Evolutionary conservation across 441 rosid species (phyloP), one percentile per base, ranked within the genome.

Genomic region (Populus hybrid): DNA sequence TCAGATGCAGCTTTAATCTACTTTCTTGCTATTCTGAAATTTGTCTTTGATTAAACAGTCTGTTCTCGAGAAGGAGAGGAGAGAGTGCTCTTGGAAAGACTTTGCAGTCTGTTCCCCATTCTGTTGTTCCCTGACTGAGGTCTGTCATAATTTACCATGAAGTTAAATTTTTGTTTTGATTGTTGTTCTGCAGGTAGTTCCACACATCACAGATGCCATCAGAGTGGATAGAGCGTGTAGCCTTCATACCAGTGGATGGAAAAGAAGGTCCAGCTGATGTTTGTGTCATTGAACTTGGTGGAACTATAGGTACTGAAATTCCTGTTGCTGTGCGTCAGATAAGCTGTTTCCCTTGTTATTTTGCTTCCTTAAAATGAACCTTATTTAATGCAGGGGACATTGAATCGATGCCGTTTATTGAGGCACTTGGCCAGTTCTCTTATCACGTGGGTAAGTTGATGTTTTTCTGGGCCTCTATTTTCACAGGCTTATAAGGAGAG

Each of bases 361-460:
- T 69, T 9, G 11, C 35, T n/a, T 50, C 24, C 74, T 70, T 71
- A 71, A 18, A 26, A 7, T 16, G 42, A 36, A 53, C 26, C 38
- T 63, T 33, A 65, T 66, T 33, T 67, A 63, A 74, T 85, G 78
- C 85, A 93, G 97, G 97, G 79, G 95, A 93, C 81, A 93, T 93
- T 77, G 97, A 93, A 85, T 91, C 95, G 67, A 90, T 91, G 97
- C 93, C 95, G 38, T 94, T 93, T 81, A 92, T 93, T 26, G 97
- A 94, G 87, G 98, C 99, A 77, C 87, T 94, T 28, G 93, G 99
- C 18, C 99, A 93, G 74, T 94, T 94, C 81, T 93, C 97, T 0
- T 90, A 89, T 71, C 95, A 89, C 69, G 99, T 94, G 3, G 98
- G 99, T 92, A 84, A 86, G 90, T 65, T 70, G 64, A 56, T 42